phyloP scores from a whole-genome alignment of 805 yeast genomes.

The Metahyphopichia silvanorum region DNA sequence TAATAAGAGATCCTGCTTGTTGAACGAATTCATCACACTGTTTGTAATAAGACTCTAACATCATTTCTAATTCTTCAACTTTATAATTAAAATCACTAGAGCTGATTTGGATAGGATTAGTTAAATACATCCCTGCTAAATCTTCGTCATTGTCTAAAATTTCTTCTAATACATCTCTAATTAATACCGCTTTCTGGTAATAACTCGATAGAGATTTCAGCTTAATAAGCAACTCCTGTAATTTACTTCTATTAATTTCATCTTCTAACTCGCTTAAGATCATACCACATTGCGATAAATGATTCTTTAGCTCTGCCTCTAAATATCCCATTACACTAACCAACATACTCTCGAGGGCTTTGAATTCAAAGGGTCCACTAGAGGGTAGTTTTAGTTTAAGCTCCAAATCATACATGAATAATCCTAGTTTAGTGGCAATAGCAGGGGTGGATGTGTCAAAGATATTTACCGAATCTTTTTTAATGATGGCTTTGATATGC shows the following conservation, averaged over 20 bases:
- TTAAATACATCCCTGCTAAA: slow-evolving; percentile 72
- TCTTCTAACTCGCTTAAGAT: slow-evolving; percentile 72
- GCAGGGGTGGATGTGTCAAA: slow-evolving; percentile 73
- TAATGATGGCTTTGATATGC: slow-evolving; percentile 88
- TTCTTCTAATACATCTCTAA: slow-evolving; percentile 80
- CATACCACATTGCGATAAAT: slow-evolving; percentile 54
- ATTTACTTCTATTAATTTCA: slow-evolving; percentile 70
- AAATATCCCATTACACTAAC: slow-evolving; percentile 76
- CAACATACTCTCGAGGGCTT: slow-evolving; percentile 78
- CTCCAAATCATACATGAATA: slow-evolving; percentile 82
- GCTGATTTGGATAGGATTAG: slow-evolving; percentile 31
- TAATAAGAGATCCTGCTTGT: slow-evolving; percentile 76
- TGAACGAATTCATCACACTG: slow-evolving; percentile 94
- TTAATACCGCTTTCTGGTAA: slow-evolving; percentile 70
- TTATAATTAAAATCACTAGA: slow-evolving; percentile 24
- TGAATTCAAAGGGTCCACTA: slow-evolving; percentile 58
- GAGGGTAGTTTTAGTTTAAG: slow-evolving; percentile 52
- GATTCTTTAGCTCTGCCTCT: slow-evolving; percentile 69
- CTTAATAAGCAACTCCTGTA: slow-evolving; percentile 68
- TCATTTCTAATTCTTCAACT: slow-evolving; percentile 78
- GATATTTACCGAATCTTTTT: slow-evolving; percentile 71
- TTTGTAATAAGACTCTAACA: slow-evolving; percentile 82
- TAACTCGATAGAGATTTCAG: slow-evolving; percentile 71
- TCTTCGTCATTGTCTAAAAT: slow-evolving; percentile 85
- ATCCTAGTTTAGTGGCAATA: slow-evolving; percentile 68